Evolutionary conservation across 768 basidiomycete species (phyloP), one percentile per base, ranked within the genome.

Genomic region (Scleroderma bovista): DNA sequence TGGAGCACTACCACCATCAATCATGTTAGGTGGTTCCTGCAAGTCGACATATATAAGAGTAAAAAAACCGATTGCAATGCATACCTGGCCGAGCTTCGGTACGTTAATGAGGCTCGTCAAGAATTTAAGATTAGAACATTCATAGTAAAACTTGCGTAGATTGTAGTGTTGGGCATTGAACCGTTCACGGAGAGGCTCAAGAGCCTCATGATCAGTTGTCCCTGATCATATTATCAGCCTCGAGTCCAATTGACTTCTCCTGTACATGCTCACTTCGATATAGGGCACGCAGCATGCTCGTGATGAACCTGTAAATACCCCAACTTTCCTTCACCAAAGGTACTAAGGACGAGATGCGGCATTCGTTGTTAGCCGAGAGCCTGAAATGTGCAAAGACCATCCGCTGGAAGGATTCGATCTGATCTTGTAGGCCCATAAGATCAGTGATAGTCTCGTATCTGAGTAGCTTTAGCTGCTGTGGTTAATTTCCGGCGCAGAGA

Each of bases 261-360:
- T 20, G 40, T 41, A 49, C 3, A 36, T 22, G 72, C 81, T 64
- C 62, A 95, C 95, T 75, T 72, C 96, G 76, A 64, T 95, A 90
- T 88, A 99, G 90, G 1, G 96, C 96, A 22, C 96, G 78, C 65
- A 98, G 73, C 96, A 99, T 99, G 71, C 91, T 94, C 10, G 95
- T 98, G 64, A 98, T 94, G 71, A 98, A 99, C 41, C 92, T 81
- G 70, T 99, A 99, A 51, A 99, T 99, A 33, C 95, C 95, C 84
- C 94, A 99, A 59, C 92, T 95, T 70, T 99, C 96, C 70, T 99
- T 99, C 48, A 99, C 96, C 12, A 97, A 77, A 20, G 96, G 95
- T 2, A 99, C 96, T 43, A 99, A 73, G 2, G 96, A 76, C 31
- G 94, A 95, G 52, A 99, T 99, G 24, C 94, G 86, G 67, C 94